Evolutionary conservation across 352 stramenopile genomes (phyloP).

Genomic region (Saprolegnia parasitica): DNA sequence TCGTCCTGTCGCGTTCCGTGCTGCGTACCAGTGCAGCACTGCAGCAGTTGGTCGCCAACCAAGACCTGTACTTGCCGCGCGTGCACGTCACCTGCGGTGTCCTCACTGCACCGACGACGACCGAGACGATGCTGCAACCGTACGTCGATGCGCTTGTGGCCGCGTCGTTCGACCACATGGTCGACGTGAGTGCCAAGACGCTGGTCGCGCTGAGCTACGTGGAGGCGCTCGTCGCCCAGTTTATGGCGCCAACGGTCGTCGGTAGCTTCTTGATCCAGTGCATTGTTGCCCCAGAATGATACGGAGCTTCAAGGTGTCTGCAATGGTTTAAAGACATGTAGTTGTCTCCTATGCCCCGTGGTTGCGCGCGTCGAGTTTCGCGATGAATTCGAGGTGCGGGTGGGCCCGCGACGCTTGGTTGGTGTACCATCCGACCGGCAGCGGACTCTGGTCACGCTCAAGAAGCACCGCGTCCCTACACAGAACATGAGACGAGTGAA

Average conservation of each 20-base stretch:
- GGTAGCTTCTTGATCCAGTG: slow-evolving; percentile 5
- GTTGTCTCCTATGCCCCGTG: background rate
- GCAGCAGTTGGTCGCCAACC: background rate
- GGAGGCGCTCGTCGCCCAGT: slow-evolving; percentile 8
- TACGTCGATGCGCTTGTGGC: background rate
- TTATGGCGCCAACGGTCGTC: slow-evolving; percentile 7
- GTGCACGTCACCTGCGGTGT: background rate
- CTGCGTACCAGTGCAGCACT: background rate
- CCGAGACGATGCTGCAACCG: background rate
- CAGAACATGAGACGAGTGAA: slow-evolving; percentile 20
- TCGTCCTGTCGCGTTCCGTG: background rate
- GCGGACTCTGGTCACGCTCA: slow-evolving; percentile 22
- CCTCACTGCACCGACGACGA: background rate
- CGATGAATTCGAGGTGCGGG: slow-evolving; percentile 18
- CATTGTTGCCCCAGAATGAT: background rate
- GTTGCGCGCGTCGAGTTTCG: background rate
- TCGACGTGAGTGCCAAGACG: background rate
- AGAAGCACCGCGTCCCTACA: slow-evolving; percentile 27
- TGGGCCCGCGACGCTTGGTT: background rate
- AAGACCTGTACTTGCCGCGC: background rate
- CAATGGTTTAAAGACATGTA: background rate
- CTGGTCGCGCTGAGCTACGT: slow-evolving; percentile 15
- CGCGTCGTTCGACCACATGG: slow-evolving; percentile 14
- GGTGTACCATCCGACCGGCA: slow-evolving; percentile 26
- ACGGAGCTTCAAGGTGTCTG: background rate